phyloP scores from a whole-genome alignment of 1,139 yeast species.

The Saccharomyces hybrid region DNA sequence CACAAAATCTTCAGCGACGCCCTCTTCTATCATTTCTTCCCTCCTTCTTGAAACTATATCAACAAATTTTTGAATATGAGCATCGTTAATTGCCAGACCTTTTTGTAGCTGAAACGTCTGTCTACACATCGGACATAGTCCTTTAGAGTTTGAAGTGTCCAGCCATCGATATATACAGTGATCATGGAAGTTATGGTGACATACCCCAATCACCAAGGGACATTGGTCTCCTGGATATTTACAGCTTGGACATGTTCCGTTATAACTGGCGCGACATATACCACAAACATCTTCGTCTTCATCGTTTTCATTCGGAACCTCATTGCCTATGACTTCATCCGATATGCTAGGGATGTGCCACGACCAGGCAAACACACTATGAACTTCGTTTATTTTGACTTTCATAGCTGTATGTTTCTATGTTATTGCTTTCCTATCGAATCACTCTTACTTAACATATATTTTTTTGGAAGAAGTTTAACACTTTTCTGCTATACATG shows the following conservation, averaged over 20 bases:
- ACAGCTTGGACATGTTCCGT: conserved; percentile 86
- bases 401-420: conserved; percentile 14
- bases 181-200: conserved; percentile 80
- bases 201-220: conserved; percentile 64
- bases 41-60: conserved; percentile 7
- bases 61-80: conserved; percentile 16
- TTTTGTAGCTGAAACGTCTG: conserved; percentile 45
- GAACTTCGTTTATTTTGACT: conserved; percentile 21
- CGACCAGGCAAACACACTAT: conserved; percentile 48
- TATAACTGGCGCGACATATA: conserved; percentile 88
- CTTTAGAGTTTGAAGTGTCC: conserved; percentile 66
- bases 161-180: conserved; percentile 85
- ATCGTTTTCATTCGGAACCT: conserved; percentile 12
- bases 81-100: conserved; percentile 19
- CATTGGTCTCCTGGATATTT: conserved; percentile 79
- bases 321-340: conserved; percentile 4
- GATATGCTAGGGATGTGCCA: conserved; percentile 48
- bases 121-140: conserved; percentile 91
- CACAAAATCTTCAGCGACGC: neutral
- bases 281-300: conserved; percentile 78
- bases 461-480: too few species aligned
- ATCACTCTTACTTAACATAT: too few species aligned
- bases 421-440: neutral
- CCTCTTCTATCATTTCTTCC: conserved; percentile 2
- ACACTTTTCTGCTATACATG: too few species aligned